phyloP scores from a whole-genome alignment of 2,329 filamentous ascomycete genomes.

The Ceratocystis smalleyi region DNA sequence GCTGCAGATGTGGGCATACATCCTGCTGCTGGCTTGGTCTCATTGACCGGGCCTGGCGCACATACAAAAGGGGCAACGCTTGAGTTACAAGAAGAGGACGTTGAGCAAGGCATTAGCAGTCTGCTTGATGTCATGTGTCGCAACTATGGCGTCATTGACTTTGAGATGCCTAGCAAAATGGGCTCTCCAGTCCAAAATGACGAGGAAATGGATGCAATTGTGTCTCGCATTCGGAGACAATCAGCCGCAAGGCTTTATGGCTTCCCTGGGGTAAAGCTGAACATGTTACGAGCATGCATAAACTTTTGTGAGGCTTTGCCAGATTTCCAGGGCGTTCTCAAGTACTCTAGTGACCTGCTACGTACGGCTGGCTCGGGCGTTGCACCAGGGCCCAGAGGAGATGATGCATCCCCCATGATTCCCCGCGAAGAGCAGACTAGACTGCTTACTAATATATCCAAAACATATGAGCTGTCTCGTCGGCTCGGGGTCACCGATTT shows the following conservation, averaged over 20 bases:
- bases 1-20: conserved; percentile 95
- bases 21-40: conserved; percentile 72
- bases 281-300: conserved; percentile 77
- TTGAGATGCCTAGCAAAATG: conserved; percentile 24
- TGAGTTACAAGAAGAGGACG: conserved; percentile 47
- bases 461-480: conserved; percentile 63
- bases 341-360: conserved; percentile 70
- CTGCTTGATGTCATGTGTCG: conserved; percentile 46
- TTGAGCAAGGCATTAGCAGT: conserved; percentile 49
- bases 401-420: conserved; percentile 55
- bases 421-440: conserved; percentile 70
- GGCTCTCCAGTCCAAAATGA: conserved; percentile 21
- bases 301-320: conserved; percentile 87
- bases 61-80: conserved; percentile 29
- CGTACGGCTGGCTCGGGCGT: conserved; percentile 68
- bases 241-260: conserved; percentile 53
- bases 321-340: conserved; percentile 78
- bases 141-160: conserved; percentile 48
- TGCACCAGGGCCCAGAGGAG: conserved; percentile 53
- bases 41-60: conserved; percentile 44
- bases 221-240: conserved; percentile 45
- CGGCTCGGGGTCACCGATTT: conserved; percentile 56
- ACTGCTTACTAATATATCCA: conserved; percentile 69
- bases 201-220: conserved; percentile 34
- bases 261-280: conserved; percentile 64